Percentiles rank a stretch among this genome's conserved stretches.
These are phyloP conservation scores for Fusarium nurragi DNA, from an alignment of 2,329 filamentous ascomycete genomes.

Conservation along the genomic window DNA sequence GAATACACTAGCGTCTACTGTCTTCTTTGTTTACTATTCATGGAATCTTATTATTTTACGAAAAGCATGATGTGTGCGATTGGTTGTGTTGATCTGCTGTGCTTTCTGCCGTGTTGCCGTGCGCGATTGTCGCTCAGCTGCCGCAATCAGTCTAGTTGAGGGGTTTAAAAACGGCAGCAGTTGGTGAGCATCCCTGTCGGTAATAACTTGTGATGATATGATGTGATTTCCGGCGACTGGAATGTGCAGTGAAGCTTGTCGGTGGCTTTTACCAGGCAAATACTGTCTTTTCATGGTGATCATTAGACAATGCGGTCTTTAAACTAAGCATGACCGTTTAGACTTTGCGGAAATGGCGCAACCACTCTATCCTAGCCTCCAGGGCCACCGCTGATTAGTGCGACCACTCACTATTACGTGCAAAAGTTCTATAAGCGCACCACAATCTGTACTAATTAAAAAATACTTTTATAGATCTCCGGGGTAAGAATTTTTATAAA, in stretches of 20 bases:
- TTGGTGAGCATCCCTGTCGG: background rate
- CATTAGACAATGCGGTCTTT: no score
- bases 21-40: background rate
- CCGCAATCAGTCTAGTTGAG: conserved; percentile 5
- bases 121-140: background rate
- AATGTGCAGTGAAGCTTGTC: no score
- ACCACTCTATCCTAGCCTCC: no score
- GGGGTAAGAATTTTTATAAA: no score
- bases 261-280: background rate
- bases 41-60: background rate
- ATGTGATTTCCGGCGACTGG: background rate
- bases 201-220: background rate
- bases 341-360: no score
- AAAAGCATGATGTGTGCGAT: background rate
- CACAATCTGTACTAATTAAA: no score
- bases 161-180: background rate
- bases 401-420: no score
- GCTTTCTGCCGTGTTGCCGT: background rate
- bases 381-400: no score
- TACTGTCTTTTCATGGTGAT: no score
- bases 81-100: background rate
- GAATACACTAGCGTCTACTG: background rate
- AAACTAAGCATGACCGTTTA: no score
- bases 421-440: no score
- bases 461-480: no score